These are phyloP conservation scores for Leccinum fibrillosum DNA, from an alignment of 768 basidiomycete species.

Conservation along the genomic window DNA sequence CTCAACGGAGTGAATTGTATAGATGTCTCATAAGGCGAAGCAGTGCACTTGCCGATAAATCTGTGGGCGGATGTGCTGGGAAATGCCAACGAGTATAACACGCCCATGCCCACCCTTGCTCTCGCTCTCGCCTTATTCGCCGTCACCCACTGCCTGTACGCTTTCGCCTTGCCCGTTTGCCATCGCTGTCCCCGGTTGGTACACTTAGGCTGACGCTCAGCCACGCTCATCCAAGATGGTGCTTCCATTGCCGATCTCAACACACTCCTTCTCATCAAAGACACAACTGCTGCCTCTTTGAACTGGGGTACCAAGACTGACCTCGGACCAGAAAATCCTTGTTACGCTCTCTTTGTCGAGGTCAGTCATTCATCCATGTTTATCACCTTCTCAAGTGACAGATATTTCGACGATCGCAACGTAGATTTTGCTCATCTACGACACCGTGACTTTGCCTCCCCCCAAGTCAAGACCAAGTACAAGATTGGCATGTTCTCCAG, in stretches of 20 bases:
- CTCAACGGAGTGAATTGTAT: background rate
- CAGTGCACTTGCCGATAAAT: background rate
- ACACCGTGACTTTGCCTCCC: conserved; percentile 63
- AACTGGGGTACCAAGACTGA: conserved; percentile 98
- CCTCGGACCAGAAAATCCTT: conserved; percentile 75
- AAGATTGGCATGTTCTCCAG: conserved; percentile 91
- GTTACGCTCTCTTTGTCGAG: conserved; percentile 91
- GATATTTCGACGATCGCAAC: conserved; percentile 92
- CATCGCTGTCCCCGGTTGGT: conserved; percentile 96
- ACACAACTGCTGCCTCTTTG: conserved; percentile 92
- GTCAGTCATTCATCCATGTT: conserved; percentile 93
- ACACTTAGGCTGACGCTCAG: conserved; percentile 73
- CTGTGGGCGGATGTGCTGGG: too few relatives aligned
- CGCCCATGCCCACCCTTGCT: too few relatives aligned
- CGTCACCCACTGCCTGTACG: too few relatives aligned
- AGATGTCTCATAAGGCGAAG: background rate
- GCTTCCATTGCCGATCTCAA: conserved; percentile 88
- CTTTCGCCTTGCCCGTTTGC: too few relatives aligned
- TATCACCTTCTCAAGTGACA: conserved; percentile 91
- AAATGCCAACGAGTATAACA: too few relatives aligned
- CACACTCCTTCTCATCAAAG: conserved; percentile 93
- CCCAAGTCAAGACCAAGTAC: conserved; percentile 81
- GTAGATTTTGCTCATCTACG: conserved; percentile 88
- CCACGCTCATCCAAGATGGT: conserved; percentile 88
- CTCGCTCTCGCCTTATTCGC: too few relatives aligned